Base-by-base conservation (phyloP, 1,139 yeast genomes). In the Candida sanyaensis region DNA sequence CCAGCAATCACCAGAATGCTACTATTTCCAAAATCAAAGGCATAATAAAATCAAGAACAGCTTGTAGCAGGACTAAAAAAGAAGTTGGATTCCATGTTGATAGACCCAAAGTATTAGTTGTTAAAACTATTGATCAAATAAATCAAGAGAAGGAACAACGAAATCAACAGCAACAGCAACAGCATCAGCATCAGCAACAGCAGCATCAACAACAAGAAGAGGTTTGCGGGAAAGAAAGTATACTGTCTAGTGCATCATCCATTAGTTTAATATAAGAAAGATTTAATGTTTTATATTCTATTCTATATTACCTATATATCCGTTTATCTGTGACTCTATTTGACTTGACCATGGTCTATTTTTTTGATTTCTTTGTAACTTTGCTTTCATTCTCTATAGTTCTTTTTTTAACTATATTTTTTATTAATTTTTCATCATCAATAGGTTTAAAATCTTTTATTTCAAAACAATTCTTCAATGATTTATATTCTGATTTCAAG, bases 331-430 rank as follows among this genome's bases (percentile, higher is more conserved):
- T 17, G 21, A 26, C 28, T 6, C 28, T 6, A 26, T 26, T 26
- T 6, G 9, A 6, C 6, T 26, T 26, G 28, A 3, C 5, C 9
- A 26, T 26, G n/a, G 7, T 36, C 39, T 23, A 37, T 37, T 37
- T 27, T 24, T 37, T 37, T 27, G 32, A 27, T 5, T 27, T 37
- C 9, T 27, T 37, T n/a, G 31, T 37, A 7, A 24, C 12, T 21
- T 26, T 37, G 12, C 9, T n/a, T 11, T 31, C 38, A 13, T 38
- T 64, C 13, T 60, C 63, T 28, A 64, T 69, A 9, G 62, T 46
- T 51, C 79, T 78, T 56, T 83, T 74, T 59, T 84, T 85, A 47
- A 78, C 54, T 21, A 85, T 75, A 55, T 82, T 84, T 48, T 80
- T 71, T 42, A 83, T 62, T 43, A 85, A 64, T 60, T 83, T 84